These are phyloP conservation scores for Canavalia gladiata DNA, from an alignment of 306 rosid genomes.

Conservation along the genomic window DNA sequence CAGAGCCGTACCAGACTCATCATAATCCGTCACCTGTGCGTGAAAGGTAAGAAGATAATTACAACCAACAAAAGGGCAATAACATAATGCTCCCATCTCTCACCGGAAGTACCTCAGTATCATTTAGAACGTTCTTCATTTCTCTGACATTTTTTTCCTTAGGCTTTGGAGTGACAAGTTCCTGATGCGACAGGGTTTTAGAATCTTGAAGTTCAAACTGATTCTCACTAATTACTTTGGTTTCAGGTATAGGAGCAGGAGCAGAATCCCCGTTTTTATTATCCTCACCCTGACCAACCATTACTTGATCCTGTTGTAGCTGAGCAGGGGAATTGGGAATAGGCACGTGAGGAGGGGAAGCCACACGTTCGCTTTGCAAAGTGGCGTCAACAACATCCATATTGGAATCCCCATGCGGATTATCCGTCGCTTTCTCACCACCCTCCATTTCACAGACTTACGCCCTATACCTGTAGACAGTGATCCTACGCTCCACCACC, in stretches of 20 bases:
- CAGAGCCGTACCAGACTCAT: slow-evolving; percentile 56
- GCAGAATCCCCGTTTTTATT: slow-evolving; percentile 34
- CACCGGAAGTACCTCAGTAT: slow-evolving; percentile 54
- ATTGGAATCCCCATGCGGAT: slow-evolving; percentile 43
- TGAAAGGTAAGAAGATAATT: not conserved
- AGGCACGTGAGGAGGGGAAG: slow-evolving; percentile 11
- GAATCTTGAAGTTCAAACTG: slow-evolving; percentile 44
- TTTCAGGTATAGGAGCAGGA: slow-evolving; percentile 39
- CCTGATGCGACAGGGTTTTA: slow-evolving; percentile 39
- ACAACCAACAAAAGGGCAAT: not conserved
- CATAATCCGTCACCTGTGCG: slow-evolving; percentile 64
- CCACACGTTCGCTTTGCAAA: slow-evolving; percentile 39
- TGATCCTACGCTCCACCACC: slow-evolving; percentile 34
- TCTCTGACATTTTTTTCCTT: slow-evolving; percentile 52
- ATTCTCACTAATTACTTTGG: slow-evolving; percentile 41
- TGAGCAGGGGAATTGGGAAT: slow-evolving; percentile 35
- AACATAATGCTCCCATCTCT: not conserved
- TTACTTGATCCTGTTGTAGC: slow-evolving; percentile 48
- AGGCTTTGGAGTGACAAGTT: slow-evolving; percentile 48
- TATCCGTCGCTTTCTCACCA: slow-evolving; percentile 44
- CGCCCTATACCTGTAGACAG: not conserved
- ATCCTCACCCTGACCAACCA: slow-evolving; percentile 50
- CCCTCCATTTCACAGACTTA: slow-evolving; percentile 51
- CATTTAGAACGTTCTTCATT: slow-evolving; percentile 53
- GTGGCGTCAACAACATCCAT: slow-evolving; percentile 48